phyloP scores from a whole-genome alignment of 139 green algal genomes.

The Picochlorum costavermella region DNA sequence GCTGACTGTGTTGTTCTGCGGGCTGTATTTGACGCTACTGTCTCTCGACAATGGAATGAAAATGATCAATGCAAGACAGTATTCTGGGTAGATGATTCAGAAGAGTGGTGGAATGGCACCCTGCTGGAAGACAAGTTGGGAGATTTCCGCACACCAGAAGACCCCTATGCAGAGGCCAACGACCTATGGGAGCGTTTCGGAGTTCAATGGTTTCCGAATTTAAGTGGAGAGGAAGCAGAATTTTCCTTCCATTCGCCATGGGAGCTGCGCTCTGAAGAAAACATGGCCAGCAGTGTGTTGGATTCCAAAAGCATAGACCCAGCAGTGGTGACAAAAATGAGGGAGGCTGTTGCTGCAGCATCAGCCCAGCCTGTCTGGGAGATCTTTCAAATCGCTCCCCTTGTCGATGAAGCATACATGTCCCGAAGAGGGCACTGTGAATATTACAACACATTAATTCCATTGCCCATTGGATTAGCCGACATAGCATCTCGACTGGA shows the following conservation, averaged over 20 bases:
- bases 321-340: slow-evolving; percentile 4
- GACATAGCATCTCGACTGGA: slow-evolving; percentile 27
- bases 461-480: slow-evolving; percentile 38
- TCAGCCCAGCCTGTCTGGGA: slow-evolving; percentile 4
- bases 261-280: slow-evolving; percentile 29
- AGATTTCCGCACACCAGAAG: slow-evolving; percentile 4
- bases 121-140: slow-evolving; percentile 10
- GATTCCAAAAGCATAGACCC: not conserved
- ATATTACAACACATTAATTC: slow-evolving; percentile 27
- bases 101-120: slow-evolving; percentile 29
- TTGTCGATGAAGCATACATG: slow-evolving; percentile 12
- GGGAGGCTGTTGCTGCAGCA: not conserved
- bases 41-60: slow-evolving; percentile 23
- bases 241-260: slow-evolving; percentile 25
- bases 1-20: slow-evolving; percentile 52
- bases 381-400: slow-evolving; percentile 15
- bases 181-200: slow-evolving; percentile 42
- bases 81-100: not conserved
- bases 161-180: slow-evolving; percentile 25
- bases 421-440: not conserved
- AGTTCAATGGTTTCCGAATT: not conserved
- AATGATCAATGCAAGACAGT: slow-evolving; percentile 24
- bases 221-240: not conserved
- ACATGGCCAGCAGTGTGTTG: not conserved
- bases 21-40: slow-evolving; percentile 24